A percentile compares a stretch with the other conserved stretches of the same genome.
Conservation (phyloP, 2,329 filamentous ascomycete genomes). For the Penicillium concentricum region DNA sequence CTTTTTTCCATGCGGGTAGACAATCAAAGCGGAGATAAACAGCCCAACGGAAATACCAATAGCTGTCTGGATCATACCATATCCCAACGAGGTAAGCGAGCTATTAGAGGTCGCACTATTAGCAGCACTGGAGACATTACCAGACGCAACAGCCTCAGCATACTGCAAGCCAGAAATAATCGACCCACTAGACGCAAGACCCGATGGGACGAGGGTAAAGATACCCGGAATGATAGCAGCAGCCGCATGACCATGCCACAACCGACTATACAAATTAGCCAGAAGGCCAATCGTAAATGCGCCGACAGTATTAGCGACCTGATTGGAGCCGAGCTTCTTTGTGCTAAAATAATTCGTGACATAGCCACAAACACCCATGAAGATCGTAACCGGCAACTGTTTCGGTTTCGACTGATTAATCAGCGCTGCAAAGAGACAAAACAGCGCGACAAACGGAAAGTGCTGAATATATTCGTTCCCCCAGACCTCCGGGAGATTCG, state of each 20-base stretch:
- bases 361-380: constrained; percentile 71
- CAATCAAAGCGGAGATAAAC: constrained; percentile 45
- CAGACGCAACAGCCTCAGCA: constrained; percentile 51
- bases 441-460: constrained; percentile 71
- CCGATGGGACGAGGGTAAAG: constrained; percentile 65
- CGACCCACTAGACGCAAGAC: constrained; percentile 56
- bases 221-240: constrained; percentile 83
- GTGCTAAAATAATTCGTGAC: constrained; percentile 43
- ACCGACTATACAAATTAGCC: constrained; percentile 72
- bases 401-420: constrained; percentile 78
- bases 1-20: constrained; percentile 47
- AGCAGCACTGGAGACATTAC: constrained; percentile 4
- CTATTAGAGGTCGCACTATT: constrained; percentile 6
- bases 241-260: constrained; percentile 72
- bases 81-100: constrained; percentile 37
- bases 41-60: constrained; percentile 49
- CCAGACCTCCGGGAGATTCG: constrained; percentile 42
- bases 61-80: constrained; percentile 47
- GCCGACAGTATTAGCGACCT: constrained; percentile 73
- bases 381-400: constrained; percentile 70
- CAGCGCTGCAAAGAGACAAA: constrained; percentile 70
- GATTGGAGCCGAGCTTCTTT: constrained; percentile 65
- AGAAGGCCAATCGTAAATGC: constrained; percentile 73
- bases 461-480: constrained; percentile 49
- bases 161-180: constrained; percentile 55